Evolutionary conservation across 257 asterid genomes (phyloP).

Genomic region (Rhazya stricta): DNA sequence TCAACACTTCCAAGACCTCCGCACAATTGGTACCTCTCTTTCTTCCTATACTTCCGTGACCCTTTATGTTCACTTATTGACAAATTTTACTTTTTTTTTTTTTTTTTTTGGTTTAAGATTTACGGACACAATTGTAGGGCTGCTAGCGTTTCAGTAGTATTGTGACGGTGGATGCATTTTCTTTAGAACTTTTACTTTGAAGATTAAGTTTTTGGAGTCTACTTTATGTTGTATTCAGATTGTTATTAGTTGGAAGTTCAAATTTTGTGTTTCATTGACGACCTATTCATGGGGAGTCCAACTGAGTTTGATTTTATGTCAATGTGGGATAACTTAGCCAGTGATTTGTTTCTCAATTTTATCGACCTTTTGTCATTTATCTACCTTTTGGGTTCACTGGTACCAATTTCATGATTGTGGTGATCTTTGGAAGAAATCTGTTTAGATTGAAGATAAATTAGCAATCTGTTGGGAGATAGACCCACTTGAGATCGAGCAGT

Average conservation of each 20-base stretch:
- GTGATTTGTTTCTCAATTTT: not conserved
- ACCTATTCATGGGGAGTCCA: not conserved
- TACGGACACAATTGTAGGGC: not conserved
- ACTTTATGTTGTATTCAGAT: not conserved
- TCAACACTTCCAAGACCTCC: conserved; percentile 70
- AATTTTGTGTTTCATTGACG: not conserved
- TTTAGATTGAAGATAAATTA: not conserved
- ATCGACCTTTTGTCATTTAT: no score
- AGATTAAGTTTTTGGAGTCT: not conserved
- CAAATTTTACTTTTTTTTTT: not conserved
- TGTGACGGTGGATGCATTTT: not conserved
- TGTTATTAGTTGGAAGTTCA: not conserved
- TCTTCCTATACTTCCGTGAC: not conserved
- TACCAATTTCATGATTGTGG: not conserved
- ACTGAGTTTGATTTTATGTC: not conserved
- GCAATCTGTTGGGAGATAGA: not conserved
- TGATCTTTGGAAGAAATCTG: not conserved
- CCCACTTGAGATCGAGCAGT: not conserved
- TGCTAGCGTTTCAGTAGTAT: no score
- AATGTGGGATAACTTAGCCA: not conserved
- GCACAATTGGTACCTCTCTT: conserved; percentile 50
- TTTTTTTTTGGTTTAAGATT: not conserved
- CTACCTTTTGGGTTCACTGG: not conserved
- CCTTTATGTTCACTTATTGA: conserved; percentile 3
- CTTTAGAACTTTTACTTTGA: not conserved